These are phyloP conservation scores for Raddia distichophylla DNA, from an alignment of 176 grass and related monocot genomes.

Conservation along the genomic window DNA sequence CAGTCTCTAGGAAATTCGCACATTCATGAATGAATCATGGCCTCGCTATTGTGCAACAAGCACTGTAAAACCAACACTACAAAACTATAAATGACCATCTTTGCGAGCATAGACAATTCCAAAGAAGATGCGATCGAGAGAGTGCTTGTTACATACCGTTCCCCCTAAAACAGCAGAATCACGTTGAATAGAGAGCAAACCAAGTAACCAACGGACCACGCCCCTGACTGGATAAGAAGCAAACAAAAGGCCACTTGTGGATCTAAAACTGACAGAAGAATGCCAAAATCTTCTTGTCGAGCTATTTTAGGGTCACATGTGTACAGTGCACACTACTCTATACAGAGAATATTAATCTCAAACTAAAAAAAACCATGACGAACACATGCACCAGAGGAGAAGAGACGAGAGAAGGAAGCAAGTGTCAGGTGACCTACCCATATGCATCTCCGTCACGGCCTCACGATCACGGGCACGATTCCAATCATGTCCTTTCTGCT, in stretches of 20 bases:
- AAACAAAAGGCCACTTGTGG: background rate
- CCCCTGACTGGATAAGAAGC: background rate
- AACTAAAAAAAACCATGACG: background rate
- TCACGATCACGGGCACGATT: background rate
- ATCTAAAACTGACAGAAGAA: constrained; percentile 6
- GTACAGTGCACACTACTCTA: background rate
- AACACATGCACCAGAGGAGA: background rate
- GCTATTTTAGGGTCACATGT: background rate
- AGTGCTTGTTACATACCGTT: background rate
- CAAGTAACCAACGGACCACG: background rate
- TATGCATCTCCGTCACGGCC: background rate
- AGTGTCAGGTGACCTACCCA: background rate
- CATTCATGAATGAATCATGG: constrained; percentile 9
- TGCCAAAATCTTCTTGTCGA: constrained; percentile 9
- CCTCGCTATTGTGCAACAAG: background rate
- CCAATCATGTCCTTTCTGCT: background rate
- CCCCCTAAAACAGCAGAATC: background rate
- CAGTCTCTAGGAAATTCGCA: background rate
- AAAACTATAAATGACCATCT: background rate
- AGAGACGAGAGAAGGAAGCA: too few relatives aligned
- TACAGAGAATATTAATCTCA: background rate
- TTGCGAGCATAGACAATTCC: too few relatives aligned
- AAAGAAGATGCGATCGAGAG: background rate
- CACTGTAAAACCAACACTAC: background rate
- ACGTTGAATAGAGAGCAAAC: background rate